phyloP scores from a whole-genome alignment of 2,329 filamentous ascomycete species.

The Ceratocystis smalleyi region DNA sequence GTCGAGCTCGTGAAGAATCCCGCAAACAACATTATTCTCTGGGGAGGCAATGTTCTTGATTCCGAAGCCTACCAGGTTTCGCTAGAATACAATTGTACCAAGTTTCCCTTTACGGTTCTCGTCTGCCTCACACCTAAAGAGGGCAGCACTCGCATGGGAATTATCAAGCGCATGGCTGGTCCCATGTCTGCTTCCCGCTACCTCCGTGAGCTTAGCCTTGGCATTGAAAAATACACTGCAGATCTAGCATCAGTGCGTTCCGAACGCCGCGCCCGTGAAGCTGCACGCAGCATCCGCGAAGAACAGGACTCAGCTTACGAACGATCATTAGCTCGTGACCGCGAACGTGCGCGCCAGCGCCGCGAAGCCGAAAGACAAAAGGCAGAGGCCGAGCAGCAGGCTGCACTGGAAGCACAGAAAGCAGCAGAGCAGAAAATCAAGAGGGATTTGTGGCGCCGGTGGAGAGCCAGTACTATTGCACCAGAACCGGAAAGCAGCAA shows the following conservation, averaged over 20 bases:
- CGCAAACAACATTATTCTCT: conserved; percentile 66
- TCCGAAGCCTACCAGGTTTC: conserved; percentile 89
- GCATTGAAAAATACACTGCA: conserved; percentile 59
- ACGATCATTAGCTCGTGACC: conserved; percentile 71
- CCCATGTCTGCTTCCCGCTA: conserved; percentile 56
- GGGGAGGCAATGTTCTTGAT: conserved; percentile 86
- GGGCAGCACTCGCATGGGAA: conserved; percentile 76
- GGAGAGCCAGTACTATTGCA: conserved; percentile 54
- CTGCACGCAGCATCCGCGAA: conserved; percentile 63
- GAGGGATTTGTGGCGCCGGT: conserved; percentile 56
- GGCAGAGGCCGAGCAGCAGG: conserved; percentile 47
- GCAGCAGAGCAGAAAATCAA: conserved; percentile 34
- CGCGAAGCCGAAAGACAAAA: conserved; percentile 52
- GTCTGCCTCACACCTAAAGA: conserved; percentile 78
- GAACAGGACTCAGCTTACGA: conserved; percentile 93
- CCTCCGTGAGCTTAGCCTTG: conserved; percentile 55
- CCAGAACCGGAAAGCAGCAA: conserved; percentile 48
- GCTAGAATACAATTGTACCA: conserved; percentile 72
- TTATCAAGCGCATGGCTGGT: conserved; percentile 64
- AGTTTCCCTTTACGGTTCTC: conserved; percentile 78
- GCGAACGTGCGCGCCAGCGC: conserved; percentile 63
- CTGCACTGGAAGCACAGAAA: conserved; percentile 45
- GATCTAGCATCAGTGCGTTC: conserved; percentile 61
- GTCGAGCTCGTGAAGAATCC: conserved; percentile 58
- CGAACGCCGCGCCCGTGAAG: conserved; percentile 63